Evolutionary conservation across 768 basidiomycete species (phyloP).

Genomic region (Mycena indigotica): DNA sequence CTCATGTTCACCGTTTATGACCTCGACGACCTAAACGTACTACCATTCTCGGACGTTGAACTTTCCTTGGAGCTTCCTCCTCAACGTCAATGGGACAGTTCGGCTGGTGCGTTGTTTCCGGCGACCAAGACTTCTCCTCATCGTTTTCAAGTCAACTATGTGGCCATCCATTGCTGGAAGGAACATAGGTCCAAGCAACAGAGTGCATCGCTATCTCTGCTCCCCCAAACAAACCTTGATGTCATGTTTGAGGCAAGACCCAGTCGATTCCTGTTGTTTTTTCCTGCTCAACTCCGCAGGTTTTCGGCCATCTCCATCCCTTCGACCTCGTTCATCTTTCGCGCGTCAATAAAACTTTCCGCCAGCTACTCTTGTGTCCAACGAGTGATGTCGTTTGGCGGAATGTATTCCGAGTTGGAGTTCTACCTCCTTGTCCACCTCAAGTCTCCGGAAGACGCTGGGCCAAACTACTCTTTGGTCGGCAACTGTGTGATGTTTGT

Average conservation of each 20-base stretch:
- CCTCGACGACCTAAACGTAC: no score
- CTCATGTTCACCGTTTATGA: background rate
- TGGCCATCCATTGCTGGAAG: constrained; percentile 16
- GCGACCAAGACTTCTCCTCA: background rate
- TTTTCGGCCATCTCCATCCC: constrained; percentile 35
- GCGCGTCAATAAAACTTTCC: constrained; percentile 30
- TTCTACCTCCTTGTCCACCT: constrained; percentile 24
- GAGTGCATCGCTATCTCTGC: constrained; percentile 2
- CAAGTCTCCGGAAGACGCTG: constrained; percentile 27
- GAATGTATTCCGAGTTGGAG: constrained; percentile 18
- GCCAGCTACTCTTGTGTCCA: constrained; percentile 29
- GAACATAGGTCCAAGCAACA: constrained; percentile 3
- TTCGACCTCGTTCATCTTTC: constrained; percentile 39
- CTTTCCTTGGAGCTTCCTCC: no score
- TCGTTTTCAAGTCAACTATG: constrained; percentile 8
- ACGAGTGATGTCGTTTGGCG: constrained; percentile 29
- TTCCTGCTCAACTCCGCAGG: constrained; percentile 14
- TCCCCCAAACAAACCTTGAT: constrained; percentile 16
- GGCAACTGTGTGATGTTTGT: constrained; percentile 27
- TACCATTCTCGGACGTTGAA: no score
- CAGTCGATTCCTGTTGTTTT: background rate
- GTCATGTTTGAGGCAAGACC: constrained; percentile 13
- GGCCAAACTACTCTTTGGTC: constrained; percentile 29
- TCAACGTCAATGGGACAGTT: background rate
- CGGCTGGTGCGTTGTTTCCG: background rate